These are phyloP conservation scores for Kentomonas sorsogonicus DNA, from an alignment of 208 protist species.

Conservation along the genomic window DNA sequence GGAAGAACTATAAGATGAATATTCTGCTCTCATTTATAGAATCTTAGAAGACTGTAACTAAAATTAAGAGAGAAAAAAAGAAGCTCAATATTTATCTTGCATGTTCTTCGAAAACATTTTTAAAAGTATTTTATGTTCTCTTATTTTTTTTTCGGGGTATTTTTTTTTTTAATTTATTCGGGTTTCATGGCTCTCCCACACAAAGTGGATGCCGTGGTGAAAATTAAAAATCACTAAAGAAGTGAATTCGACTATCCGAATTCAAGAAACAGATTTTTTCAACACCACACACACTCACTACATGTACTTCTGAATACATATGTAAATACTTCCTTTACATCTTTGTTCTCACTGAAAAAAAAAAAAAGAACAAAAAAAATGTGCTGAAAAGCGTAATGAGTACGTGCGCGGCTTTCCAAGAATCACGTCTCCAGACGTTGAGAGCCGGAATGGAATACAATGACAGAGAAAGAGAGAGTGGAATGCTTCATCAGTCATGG, in stretches of 20 bases:
- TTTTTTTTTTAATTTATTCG: background rate
- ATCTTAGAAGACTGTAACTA: slow-evolving; percentile 1
- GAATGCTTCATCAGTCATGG: too few relatives aligned
- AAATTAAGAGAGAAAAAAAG: slow-evolving; percentile 10
- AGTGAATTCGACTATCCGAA: background rate
- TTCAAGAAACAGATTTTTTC: too few relatives aligned
- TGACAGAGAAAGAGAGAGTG: too few relatives aligned
- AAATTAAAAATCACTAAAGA: background rate
- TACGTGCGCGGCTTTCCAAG: too few relatives aligned
- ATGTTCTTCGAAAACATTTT: background rate
- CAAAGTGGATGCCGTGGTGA: background rate
- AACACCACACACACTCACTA: too few relatives aligned
- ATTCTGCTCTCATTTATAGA: slow-evolving; percentile 2
- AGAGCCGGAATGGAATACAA: too few relatives aligned
- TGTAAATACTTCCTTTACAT: background rate
- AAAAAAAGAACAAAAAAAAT: slow-evolving; percentile 15
- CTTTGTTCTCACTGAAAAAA: slow-evolving; percentile 12
- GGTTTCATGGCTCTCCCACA: background rate
- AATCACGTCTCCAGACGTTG: too few relatives aligned
- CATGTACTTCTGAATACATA: background rate
- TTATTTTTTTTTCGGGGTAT: slow-evolving; percentile 3
- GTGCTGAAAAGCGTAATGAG: background rate
- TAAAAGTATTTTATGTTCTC: background rate
- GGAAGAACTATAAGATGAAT: background rate
- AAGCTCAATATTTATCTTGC: slow-evolving; percentile 2